Base-by-base conservation (phyloP, 2,329 filamentous ascomycete genomes). In the Simplicillium aogashimaense region DNA sequence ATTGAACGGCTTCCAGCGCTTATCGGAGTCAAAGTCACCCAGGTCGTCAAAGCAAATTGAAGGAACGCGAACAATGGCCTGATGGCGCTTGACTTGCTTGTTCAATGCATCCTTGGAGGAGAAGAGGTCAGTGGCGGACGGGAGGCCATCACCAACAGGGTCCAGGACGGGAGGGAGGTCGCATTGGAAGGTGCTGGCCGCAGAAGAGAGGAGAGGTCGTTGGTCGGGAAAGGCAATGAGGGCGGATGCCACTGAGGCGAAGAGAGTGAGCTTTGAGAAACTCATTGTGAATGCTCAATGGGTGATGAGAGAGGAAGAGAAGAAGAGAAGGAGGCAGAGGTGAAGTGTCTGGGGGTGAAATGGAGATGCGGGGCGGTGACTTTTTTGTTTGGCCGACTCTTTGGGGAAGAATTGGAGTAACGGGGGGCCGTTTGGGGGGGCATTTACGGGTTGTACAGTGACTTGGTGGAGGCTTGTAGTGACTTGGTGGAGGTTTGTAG, bases 31-130 rank as follows among this genome's bases (percentile, higher is more conserved):
- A 16, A 76, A 65, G 3, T 61, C 55, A 4, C 73, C 72, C 37
- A 74, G 64, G 42, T 78, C 71, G 43, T 79, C 74, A 45, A 69
- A 78, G 35, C 66, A 74, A 33, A 77, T 58, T 1, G 72, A 70
- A 1, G 70, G 67, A 33, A 79, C 66, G 41, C 67, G 63, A 11
- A 78, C 74, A 4, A 79, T 66, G 7, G 66, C 67, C 15, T 73
- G 71, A 42, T 76, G 67, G 2, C 72, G 64, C 33, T 60, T 47
- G 30, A 74, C 63, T 47, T 72, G 69, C 31, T 50, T 64, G 2
- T 50, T 43, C 5, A 65, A 44, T 1, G 62, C 61, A 7, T 54
- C 51, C 10, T 53, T 39, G 32, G 55, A 55, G 0, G 51, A 52
- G 37, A 64, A 65, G 2, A 65, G 48, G 9, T 53, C 45, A 0